A percentile compares a stretch with the other conserved stretches of the same genome.
phyloP scores from a whole-genome alignment of 2,329 filamentous ascomycete species.

The Trichophyton simii region DNA sequence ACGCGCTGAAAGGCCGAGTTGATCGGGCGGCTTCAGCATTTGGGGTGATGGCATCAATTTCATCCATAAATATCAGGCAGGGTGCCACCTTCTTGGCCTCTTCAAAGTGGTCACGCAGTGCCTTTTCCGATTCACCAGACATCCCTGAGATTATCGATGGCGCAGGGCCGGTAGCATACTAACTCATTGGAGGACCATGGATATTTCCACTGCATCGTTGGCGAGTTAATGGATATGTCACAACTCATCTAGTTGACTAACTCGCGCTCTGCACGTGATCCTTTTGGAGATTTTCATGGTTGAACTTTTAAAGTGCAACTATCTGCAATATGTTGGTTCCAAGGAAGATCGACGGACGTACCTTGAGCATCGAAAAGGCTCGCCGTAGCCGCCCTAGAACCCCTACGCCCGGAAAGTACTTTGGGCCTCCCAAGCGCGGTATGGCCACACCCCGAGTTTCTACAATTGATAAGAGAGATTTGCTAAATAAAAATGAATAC shows the following conservation, averaged over 20 bases:
- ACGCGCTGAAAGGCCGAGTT: too few species aligned
- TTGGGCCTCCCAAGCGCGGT: constrained; percentile 96
- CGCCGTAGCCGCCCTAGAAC: constrained; percentile 88
- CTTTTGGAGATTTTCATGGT: too few species aligned
- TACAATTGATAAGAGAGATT: neutral
- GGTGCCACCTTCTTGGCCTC: constrained; percentile 77
- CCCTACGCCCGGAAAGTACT: constrained; percentile 97
- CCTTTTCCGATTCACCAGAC: constrained; percentile 82
- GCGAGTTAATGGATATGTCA: too few species aligned
- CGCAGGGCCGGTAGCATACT: constrained; percentile 34
- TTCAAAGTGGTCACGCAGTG: constrained; percentile 72
- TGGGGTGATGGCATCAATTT: constrained; percentile 81
- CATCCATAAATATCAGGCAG: constrained; percentile 81
- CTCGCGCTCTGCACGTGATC: too few species aligned
- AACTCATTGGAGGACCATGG: too few species aligned
- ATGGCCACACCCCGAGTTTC: constrained; percentile 29
- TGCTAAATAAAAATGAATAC: constrained; percentile 15
- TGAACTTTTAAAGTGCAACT: too few species aligned
- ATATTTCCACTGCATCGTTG: too few species aligned
- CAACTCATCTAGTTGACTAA: too few species aligned
- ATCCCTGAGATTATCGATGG: constrained; percentile 74
- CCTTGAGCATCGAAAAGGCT: constrained; percentile 96
- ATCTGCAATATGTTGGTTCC: too few species aligned
- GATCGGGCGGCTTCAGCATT: constrained; percentile 34
- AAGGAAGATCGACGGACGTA: constrained; percentile 66